A percentile compares a stretch with the other conserved stretches of the same genome.
phyloP scores from a whole-genome alignment of 176 grass and related monocot genomes.

The Aegilops bicornis region DNA sequence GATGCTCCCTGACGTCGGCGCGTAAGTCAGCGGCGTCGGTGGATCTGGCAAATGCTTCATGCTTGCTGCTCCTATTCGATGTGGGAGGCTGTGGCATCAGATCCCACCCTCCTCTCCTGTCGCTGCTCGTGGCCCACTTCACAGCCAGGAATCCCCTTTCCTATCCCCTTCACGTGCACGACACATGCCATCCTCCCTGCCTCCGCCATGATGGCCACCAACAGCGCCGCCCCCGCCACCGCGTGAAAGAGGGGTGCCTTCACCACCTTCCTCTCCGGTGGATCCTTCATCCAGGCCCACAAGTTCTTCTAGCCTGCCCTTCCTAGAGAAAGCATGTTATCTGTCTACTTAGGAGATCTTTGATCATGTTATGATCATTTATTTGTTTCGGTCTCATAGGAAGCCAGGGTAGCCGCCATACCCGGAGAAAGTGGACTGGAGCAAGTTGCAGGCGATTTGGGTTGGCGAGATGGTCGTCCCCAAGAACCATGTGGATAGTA shows the following conservation, averaged over 20 bases:
- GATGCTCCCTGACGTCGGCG: too few species aligned
- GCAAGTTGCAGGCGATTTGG: slow-evolving; percentile 88
- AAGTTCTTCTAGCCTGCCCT: slow-evolving; percentile 1
- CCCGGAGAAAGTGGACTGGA: slow-evolving; percentile 62
- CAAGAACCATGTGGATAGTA: slow-evolving; percentile 77
- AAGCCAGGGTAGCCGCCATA: slow-evolving; percentile 72
- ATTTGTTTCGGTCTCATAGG: slow-evolving; percentile 33
- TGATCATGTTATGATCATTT: slow-evolving; percentile 18
- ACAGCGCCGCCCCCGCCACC: not conserved
- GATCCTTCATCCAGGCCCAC: slow-evolving; percentile 63
- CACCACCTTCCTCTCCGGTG: slow-evolving; percentile 70
- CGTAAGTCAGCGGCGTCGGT: too few species aligned
- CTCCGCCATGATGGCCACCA: slow-evolving; percentile 38
- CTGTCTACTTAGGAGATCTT: too few species aligned
- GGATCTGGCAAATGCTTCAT: too few species aligned
- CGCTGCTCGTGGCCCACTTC: not conserved
- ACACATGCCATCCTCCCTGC: not conserved
- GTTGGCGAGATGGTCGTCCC: slow-evolving; percentile 84
- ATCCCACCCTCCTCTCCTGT: not conserved
- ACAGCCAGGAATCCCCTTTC: not conserved
- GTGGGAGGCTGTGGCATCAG: too few species aligned
- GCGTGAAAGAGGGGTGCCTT: slow-evolving; percentile 61
- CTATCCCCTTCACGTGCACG: not conserved
- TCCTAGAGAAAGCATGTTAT: too few species aligned
- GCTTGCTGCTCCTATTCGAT: too few species aligned